phyloP scores from a whole-genome alignment of 805 yeast genomes.

The Limtongozyma cylindracea region DNA sequence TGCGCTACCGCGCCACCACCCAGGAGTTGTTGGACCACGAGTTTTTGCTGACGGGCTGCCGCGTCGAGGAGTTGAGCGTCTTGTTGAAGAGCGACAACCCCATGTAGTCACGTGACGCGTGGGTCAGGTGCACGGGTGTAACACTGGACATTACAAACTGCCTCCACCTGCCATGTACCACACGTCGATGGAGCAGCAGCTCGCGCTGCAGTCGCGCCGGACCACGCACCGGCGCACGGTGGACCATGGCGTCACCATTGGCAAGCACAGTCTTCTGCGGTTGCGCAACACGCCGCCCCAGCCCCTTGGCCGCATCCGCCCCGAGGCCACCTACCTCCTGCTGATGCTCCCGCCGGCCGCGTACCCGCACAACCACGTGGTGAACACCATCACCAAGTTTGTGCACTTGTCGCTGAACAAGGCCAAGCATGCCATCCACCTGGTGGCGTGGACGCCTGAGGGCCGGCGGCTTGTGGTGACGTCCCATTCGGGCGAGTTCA shows the following conservation, averaged over 20 bases:
- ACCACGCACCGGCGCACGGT: constrained; percentile 40
- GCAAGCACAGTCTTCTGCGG: constrained; percentile 24
- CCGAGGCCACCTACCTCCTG: constrained; percentile 40
- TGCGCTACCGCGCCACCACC: constrained; percentile 71
- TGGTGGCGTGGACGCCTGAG: constrained; percentile 92
- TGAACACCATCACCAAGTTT: constrained; percentile 28
- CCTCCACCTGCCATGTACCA: too few relatives aligned
- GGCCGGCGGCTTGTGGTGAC: constrained; percentile 81
- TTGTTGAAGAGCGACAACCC: too few relatives aligned
- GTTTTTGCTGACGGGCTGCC: too few relatives aligned
- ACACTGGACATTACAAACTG: too few relatives aligned
- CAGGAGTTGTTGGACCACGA: constrained; percentile 67
- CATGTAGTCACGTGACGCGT: too few relatives aligned
- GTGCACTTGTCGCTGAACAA: constrained; percentile 83
- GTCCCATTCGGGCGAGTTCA: constrained; percentile 83
- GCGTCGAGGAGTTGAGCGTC: too few relatives aligned
- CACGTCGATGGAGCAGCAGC: constrained; percentile 14
- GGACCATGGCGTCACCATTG: constrained; percentile 57
- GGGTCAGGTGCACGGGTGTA: too few relatives aligned
- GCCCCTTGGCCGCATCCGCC: constrained; percentile 28
- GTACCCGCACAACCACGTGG: constrained; percentile 13
- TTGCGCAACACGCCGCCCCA: constrained; percentile 13
- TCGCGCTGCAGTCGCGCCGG: constrained; percentile 20
- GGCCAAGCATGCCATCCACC: constrained; percentile 72
- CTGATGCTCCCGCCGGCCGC: constrained; percentile 44